Evolutionary conservation across 768 basidiomycete species (phyloP).

Genomic region (Lepiota venenata): DNA sequence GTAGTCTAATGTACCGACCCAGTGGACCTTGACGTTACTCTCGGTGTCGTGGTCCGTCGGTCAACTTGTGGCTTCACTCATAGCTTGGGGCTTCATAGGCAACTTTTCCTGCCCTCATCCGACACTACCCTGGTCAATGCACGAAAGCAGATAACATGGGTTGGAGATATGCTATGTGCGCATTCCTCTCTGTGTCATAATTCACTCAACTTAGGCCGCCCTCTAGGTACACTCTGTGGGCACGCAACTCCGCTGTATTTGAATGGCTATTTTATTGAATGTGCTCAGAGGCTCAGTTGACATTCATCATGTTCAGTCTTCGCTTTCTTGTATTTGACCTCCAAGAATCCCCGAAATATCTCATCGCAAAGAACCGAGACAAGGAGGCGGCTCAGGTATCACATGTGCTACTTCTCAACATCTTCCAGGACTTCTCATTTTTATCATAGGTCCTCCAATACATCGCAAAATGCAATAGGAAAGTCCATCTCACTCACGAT

Average conservation of each 20-base stretch:
- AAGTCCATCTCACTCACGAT: slow-evolving; percentile 41
- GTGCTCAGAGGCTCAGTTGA: slow-evolving; percentile 40
- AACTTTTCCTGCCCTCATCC: slow-evolving; percentile 47
- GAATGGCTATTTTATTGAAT: not conserved
- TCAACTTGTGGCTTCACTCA: slow-evolving; percentile 24
- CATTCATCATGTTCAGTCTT: slow-evolving; percentile 48
- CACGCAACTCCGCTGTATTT: not conserved
- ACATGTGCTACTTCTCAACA: too few relatives aligned
- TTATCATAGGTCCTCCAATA: slow-evolving; percentile 39
- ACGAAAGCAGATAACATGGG: slow-evolving; percentile 50
- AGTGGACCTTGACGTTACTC: slow-evolving; percentile 5
- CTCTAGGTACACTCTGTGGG: slow-evolving; percentile 5
- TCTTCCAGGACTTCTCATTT: not conserved
- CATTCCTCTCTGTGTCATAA: slow-evolving; percentile 11
- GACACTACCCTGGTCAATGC: slow-evolving; percentile 36
- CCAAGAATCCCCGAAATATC: slow-evolving; percentile 61
- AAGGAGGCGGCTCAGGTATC: slow-evolving; percentile 46
- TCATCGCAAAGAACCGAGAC: slow-evolving; percentile 54
- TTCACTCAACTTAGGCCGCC: not conserved
- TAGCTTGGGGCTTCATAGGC: slow-evolving; percentile 52
- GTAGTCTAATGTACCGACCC: not conserved
- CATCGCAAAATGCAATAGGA: slow-evolving; percentile 46
- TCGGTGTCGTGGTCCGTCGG: not conserved
- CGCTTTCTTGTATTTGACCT: slow-evolving; percentile 58
- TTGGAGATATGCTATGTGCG: slow-evolving; percentile 55